Conservation (phyloP, 2,329 filamentous ascomycete genomes). For the Colletotrichum siamense region DNA sequence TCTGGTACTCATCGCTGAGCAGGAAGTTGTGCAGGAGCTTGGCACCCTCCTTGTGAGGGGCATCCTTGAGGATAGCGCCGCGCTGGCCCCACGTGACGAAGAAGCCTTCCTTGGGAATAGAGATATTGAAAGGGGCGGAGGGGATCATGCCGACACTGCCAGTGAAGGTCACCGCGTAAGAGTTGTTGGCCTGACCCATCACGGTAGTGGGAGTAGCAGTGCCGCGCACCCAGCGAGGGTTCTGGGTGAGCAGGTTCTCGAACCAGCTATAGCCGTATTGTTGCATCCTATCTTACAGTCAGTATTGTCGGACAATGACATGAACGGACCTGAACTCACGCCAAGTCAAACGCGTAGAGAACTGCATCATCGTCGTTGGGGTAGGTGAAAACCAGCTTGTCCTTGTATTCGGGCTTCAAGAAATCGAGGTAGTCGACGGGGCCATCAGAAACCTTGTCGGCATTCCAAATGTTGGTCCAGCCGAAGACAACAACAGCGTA, state of each 20-base stretch:
- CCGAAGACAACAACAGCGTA: slow-evolving; percentile 41
- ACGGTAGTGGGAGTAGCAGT: slow-evolving; percentile 45
- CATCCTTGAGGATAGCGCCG: slow-evolving; percentile 51
- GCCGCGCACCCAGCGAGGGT: slow-evolving; percentile 58
- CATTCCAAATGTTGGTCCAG: slow-evolving; percentile 43
- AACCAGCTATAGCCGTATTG: slow-evolving; percentile 52
- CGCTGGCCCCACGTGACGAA: slow-evolving; percentile 55
- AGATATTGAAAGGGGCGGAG: slow-evolving; percentile 25
- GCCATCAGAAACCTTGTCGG: slow-evolving; percentile 35
- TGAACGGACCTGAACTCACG: slow-evolving; percentile 36
- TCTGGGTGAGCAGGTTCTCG: slow-evolving; percentile 49
- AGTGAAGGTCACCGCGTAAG: slow-evolving; percentile 38
- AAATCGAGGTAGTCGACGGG: slow-evolving; percentile 47
- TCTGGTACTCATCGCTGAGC: slow-evolving; percentile 45
- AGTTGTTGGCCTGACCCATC: slow-evolving; percentile 27
- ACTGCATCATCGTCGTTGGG: slow-evolving; percentile 65
- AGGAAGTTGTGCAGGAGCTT: slow-evolving; percentile 56
- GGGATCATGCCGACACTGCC: slow-evolving; percentile 23
- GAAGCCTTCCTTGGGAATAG: slow-evolving; percentile 37
- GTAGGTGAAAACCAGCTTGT: slow-evolving; percentile 59
- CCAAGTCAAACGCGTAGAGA: slow-evolving; percentile 52
- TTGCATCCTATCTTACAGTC: slow-evolving; percentile 31
- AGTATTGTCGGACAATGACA: not conserved
- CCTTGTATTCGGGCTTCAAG: slow-evolving; percentile 54
- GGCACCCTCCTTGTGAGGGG: slow-evolving; percentile 53